A percentile compares a stretch with the other conserved stretches of the same genome.
Evolutionary conservation across 306 rosid genomes (phyloP).

Genomic region (Cicer pinnatifidum): DNA sequence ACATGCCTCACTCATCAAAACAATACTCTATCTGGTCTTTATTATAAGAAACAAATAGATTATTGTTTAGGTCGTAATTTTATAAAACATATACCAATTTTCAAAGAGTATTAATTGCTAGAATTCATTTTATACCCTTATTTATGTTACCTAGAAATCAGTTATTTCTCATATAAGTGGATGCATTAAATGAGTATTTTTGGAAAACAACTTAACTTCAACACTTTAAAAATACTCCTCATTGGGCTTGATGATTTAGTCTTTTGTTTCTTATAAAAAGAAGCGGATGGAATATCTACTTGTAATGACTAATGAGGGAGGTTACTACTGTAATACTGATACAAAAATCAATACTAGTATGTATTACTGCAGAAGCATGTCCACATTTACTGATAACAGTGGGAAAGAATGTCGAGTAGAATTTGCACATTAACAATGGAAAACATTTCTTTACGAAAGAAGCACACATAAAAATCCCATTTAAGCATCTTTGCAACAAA

Average conservation of each 20-base stretch:
- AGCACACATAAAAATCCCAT: constrained; percentile 23
- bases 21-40: background rate
- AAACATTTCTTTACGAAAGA: constrained; percentile 34
- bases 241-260: too few relatives aligned
- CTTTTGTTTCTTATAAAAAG: too few relatives aligned
- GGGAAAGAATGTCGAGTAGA: constrained; percentile 29
- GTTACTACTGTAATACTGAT: constrained; percentile 3
- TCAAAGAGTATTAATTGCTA: too few relatives aligned
- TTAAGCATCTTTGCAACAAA: constrained; percentile 23
- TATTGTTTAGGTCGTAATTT: too few relatives aligned
- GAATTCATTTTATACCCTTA: too few relatives aligned
- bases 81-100: too few relatives aligned
- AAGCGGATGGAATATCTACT: background rate
- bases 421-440: constrained; percentile 27
- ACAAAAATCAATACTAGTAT: background rate
- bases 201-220: too few relatives aligned
- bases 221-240: too few relatives aligned
- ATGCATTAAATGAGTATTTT: too few relatives aligned
- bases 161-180: too few relatives aligned
- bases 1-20: constrained; percentile 28
- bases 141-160: too few relatives aligned
- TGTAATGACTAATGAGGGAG: background rate
- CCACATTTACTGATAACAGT: constrained; percentile 21
- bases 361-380: constrained; percentile 34
- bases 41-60: too few relatives aligned